Conservation (phyloP, 352 stramenopile genomes). For the Phytophthora capsici region DNA sequence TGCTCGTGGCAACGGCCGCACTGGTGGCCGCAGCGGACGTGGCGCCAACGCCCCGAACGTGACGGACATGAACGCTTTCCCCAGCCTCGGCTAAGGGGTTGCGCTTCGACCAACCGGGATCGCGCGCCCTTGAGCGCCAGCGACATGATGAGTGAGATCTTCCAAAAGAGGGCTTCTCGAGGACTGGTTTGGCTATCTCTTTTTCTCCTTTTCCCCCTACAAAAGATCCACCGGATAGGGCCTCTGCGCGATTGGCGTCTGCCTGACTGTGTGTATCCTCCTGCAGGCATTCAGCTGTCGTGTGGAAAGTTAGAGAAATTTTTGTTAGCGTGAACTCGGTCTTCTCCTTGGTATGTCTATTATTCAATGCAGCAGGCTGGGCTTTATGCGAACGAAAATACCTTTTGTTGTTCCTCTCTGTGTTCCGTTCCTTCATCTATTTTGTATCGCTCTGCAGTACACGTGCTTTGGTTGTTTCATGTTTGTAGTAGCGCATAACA, state of each 20-base stretch:
- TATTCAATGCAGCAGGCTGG: slow-evolving; percentile 76
- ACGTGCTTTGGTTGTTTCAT: not conserved
- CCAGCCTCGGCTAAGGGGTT: slow-evolving; percentile 74
- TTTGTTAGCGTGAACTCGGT: slow-evolving; percentile 62
- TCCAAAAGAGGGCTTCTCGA: slow-evolving; percentile 47
- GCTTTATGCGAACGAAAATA: slow-evolving; percentile 66
- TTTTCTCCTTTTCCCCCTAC: slow-evolving; percentile 66
- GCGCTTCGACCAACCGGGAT: slow-evolving; percentile 34
- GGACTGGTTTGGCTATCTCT: slow-evolving; percentile 50
- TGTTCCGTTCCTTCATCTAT: slow-evolving; percentile 6
- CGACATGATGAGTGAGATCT: slow-evolving; percentile 66
- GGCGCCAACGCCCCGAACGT: slow-evolving; percentile 66
- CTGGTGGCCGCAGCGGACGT: slow-evolving; percentile 45
- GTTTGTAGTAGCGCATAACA: no score
- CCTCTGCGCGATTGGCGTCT: slow-evolving; percentile 50
- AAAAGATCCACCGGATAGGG: slow-evolving; percentile 73
- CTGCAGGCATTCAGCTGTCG: slow-evolving; percentile 39
- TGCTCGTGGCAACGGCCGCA: slow-evolving; percentile 53
- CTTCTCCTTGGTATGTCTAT: slow-evolving; percentile 76
- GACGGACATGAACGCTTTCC: slow-evolving; percentile 86
- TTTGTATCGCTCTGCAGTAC: not conserved
- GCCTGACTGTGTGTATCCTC: slow-evolving; percentile 44
- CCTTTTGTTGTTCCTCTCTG: slow-evolving; percentile 34
- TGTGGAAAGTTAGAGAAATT: slow-evolving; percentile 84
- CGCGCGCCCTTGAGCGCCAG: slow-evolving; percentile 45